These are phyloP conservation scores for Euphorbia tirucalli DNA, from an alignment of 345 rosid genomes.

Conservation along the genomic window DNA sequence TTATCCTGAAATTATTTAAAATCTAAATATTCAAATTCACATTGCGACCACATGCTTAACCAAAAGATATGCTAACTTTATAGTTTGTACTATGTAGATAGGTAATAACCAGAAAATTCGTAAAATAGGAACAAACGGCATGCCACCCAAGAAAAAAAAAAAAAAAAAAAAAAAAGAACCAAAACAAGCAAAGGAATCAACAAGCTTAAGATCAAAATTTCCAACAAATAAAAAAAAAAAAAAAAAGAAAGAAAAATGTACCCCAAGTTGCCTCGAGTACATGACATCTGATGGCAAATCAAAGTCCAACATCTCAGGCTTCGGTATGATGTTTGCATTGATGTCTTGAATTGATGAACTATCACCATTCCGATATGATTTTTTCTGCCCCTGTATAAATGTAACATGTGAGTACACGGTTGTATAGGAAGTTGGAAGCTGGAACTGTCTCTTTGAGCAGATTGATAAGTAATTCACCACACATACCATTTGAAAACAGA, in stretches of 20 bases:
- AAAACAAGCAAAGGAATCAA: neutral
- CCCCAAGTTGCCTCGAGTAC: conserved; percentile 41
- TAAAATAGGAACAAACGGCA: neutral
- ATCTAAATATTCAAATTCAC: neutral
- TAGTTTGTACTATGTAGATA: neutral
- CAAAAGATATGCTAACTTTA: neutral
- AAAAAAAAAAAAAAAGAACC: neutral
- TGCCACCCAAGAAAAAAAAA: neutral
- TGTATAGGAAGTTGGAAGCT: neutral
- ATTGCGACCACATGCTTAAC: neutral
- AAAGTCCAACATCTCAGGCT: conserved; percentile 60
- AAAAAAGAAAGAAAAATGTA: conserved; percentile 24
- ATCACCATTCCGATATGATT: conserved; percentile 20
- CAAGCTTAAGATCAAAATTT: neutral
- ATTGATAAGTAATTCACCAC: neutral
- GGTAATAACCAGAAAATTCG: neutral
- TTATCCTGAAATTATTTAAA: conserved; percentile 42
- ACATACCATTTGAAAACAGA: conserved; percentile 9
- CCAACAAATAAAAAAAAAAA: too few species aligned
- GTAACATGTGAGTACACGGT: neutral
- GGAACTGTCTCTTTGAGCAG: neutral
- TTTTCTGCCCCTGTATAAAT: conserved; percentile 33
- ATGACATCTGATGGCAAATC: conserved; percentile 44
- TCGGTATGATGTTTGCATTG: conserved; percentile 33
- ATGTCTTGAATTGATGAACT: conserved; percentile 33